Evolutionary conservation across 305 asterid species (phyloP).

Genomic region (Fraxinus floribunda): DNA sequence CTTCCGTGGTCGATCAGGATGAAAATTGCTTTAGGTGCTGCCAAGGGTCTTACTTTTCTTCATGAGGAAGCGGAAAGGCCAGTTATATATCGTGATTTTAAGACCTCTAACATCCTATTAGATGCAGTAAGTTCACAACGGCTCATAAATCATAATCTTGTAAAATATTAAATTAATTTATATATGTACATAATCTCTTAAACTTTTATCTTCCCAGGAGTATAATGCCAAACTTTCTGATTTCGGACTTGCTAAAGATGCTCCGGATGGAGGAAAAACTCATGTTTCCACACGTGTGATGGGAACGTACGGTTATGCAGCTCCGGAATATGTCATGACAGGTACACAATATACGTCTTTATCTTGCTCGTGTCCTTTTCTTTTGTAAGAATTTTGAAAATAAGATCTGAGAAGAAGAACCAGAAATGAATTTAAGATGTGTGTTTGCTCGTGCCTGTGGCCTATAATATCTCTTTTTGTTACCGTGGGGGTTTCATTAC

Average conservation of each 20-base stretch:
- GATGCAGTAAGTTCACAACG: slow-evolving; percentile 69
- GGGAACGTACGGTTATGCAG: slow-evolving; percentile 99
- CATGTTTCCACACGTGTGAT: slow-evolving; percentile 97
- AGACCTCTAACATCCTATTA: slow-evolving; percentile 88
- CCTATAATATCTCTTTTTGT: not conserved
- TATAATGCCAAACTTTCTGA: slow-evolving; percentile 95
- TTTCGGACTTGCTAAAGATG: slow-evolving; percentile 98
- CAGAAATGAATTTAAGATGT: not conserved
- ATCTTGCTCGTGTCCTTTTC: not conserved
- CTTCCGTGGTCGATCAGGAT: slow-evolving; percentile 97
- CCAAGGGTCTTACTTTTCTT: slow-evolving; percentile 91
- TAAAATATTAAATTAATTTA: not conserved
- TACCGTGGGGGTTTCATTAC: not conserved
- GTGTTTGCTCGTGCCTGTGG: not conserved
- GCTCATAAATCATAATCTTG: slow-evolving; percentile 6
- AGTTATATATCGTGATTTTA: slow-evolving; percentile 93
- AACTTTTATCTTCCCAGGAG: slow-evolving; percentile 48
- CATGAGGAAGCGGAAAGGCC: slow-evolving; percentile 98
- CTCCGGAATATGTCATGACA: slow-evolving; percentile 98
- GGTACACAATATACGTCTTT: slow-evolving; percentile 39
- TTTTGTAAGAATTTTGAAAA: not conserved
- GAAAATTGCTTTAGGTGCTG: slow-evolving; percentile 97
- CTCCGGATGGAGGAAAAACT: slow-evolving; percentile 92
- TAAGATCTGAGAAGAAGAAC: not conserved
- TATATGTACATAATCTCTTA: not conserved